These are phyloP conservation scores for Phytophthora litchii DNA, from an alignment of 352 stramenopile genomes.

Conservation along the genomic window DNA sequence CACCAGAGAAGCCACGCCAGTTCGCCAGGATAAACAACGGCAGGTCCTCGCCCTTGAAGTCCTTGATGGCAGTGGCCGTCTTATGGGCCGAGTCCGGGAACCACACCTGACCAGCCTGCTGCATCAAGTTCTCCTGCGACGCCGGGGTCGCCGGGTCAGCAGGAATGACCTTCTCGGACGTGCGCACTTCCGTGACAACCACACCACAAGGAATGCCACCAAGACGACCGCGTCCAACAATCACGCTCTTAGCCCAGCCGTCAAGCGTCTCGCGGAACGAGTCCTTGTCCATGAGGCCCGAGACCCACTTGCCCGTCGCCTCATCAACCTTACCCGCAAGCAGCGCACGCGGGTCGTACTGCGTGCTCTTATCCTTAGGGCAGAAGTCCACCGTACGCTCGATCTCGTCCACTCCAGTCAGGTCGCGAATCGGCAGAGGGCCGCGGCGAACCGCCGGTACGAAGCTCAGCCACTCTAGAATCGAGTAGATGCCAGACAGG, in stretches of 20 bases:
- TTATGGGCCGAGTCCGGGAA: slow-evolving; percentile 99
- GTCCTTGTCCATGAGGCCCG: slow-evolving; percentile 98
- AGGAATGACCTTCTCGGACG: slow-evolving; percentile 96
- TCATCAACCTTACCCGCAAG: slow-evolving; percentile 88
- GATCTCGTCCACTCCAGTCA: slow-evolving; percentile 83
- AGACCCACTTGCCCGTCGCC: slow-evolving; percentile 79
- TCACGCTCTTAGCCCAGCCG: slow-evolving; percentile 99
- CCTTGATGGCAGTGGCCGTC: slow-evolving; percentile 99
- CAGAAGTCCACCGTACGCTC: slow-evolving; percentile 92
- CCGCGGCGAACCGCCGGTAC: slow-evolving; percentile 92
- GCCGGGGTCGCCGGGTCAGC: slow-evolving; percentile 97
- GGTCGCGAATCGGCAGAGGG: slow-evolving; percentile 83
- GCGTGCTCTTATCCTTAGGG: slow-evolving; percentile 91
- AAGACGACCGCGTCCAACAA: slow-evolving; percentile 97
- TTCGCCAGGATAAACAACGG: slow-evolving; percentile 99
- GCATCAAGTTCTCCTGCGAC: slow-evolving; percentile 96
- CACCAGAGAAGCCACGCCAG: slow-evolving; percentile 99
- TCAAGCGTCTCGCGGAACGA: slow-evolving; percentile 98
- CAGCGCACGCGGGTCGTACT: slow-evolving; percentile 96
- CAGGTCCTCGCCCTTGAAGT: slow-evolving; percentile 99
- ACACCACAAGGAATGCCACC: slow-evolving; percentile 99
- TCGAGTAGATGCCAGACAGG: slow-evolving; percentile 94
- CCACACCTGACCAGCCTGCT: slow-evolving; percentile 99
- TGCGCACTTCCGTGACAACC: slow-evolving; percentile 98
- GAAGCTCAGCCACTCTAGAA: slow-evolving; percentile 99